Base-by-base conservation (phyloP, 192 early-diverging fungal genomes). In the Rhizophagus clarus region DNA sequence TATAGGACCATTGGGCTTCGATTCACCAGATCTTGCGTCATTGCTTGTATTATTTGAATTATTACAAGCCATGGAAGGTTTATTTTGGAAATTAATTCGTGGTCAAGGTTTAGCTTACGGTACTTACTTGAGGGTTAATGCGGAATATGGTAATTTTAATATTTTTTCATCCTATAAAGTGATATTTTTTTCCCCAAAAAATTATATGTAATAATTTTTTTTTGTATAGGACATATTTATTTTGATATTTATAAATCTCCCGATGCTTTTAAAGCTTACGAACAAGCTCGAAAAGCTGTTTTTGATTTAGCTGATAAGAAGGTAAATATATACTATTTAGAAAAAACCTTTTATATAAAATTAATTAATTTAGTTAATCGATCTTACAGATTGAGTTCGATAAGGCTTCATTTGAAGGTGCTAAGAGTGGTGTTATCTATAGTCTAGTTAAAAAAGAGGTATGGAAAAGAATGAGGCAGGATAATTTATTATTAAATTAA, bases 41-140 rank as follows among this genome's bases (percentile, higher is more conserved):
- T 76, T 91, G 7, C 68, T 89, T 70, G 89, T 91, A 8, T 81
- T 89, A 73, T 85, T 82, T 56, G 90, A 91, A 66, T 75, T 87
- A 28, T 79, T 91, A 56, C 83, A 89, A 60, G 87, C 87, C 1
- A 86, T 88, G 76, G 90, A 91, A 80, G 90, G 90, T 31, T 81
- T 87, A 10, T 90, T 91, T 71, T 91, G 89, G 89, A 89, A 88
- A 79, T 74, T 87, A n/a, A 87, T 91, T 66, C 90, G 90, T 72
- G 90, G 90, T 26, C 84, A 86, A 32, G 90, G 90, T 15, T 81
- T 88, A 20, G 90, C 89, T 15, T 91, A 91, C 80, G 81, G 85
- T 20, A 84, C 82, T 77, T 84, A 69, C 34, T 75, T 91, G 31
- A 78, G 75, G n/a, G 82, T 85, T 29, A 80, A 85, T 80, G 74